Evolutionary conservation across 2,329 filamentous ascomycete genomes (phyloP).

Genomic region (Rosellinia necatrix): DNA sequence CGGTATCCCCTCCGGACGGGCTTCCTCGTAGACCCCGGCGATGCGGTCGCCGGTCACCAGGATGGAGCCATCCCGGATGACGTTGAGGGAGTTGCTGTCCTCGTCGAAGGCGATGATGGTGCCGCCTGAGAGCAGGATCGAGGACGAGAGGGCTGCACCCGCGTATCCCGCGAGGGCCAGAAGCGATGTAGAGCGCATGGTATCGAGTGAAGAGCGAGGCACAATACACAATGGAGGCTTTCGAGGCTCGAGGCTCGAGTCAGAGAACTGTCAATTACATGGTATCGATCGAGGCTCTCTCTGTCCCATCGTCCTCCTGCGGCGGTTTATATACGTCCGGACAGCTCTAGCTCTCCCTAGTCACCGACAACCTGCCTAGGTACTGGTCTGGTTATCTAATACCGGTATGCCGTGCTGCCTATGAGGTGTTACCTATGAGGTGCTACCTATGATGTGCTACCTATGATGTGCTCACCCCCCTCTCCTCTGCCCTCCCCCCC

Average conservation of each 20-base stretch:
- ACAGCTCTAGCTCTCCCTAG: too few species aligned
- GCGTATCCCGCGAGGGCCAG: slow-evolving; percentile 34
- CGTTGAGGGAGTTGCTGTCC: slow-evolving; percentile 32
- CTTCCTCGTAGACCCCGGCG: slow-evolving; percentile 36
- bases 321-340: slow-evolving; percentile 14
- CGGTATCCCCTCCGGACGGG: slow-evolving; percentile 32
- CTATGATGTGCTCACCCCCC: not conserved
- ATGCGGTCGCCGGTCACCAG: slow-evolving; percentile 44
- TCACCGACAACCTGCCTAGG: too few species aligned
- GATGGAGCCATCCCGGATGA: slow-evolving; percentile 40
- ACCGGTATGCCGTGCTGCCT: too few species aligned
- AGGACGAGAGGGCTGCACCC: slow-evolving; percentile 37
- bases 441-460: not conserved
- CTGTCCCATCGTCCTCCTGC: not conserved
- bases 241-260: too few species aligned
- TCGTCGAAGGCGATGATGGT: slow-evolving; percentile 39
- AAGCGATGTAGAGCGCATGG: slow-evolving; percentile 29
- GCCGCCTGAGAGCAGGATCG: slow-evolving; percentile 37
- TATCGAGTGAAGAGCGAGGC: not conserved
- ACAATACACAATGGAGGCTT: not conserved
- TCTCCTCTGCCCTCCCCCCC: not conserved
- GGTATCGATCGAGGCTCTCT: not conserved
- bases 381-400: too few species aligned
- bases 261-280: not conserved
- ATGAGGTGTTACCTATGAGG: too few species aligned